Evolutionary conservation across 371 early-diverging fungal species (phyloP), one percentile per base, ranked within the genome.

Genomic region (Zychaea mexicana): DNA sequence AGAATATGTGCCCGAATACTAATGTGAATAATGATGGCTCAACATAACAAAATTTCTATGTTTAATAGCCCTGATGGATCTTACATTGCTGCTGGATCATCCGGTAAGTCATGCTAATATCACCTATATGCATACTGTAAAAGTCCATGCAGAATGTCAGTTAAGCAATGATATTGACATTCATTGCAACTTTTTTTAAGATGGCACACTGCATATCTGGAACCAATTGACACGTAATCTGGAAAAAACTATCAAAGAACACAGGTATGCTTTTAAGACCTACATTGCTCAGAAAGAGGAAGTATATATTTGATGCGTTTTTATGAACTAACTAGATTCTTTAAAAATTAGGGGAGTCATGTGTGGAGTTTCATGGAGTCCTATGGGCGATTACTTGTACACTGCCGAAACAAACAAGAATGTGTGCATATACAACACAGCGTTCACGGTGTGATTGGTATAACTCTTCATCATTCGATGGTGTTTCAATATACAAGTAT

Each of bases 161-260:
- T 26, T 26, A 42, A 12, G 19, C 2, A 24, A 10, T 28, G 39
- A 19, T 22, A 39, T 39, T 31, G n/a, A n/a, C n/a, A n/a, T n/a
- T n/a, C n/a, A n/a, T 59, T 64, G 22, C 53, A n/a, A 52, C 26
- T 22, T 19, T 22, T 36, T 24, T 46, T 28, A 24, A 77, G 93
- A 91, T 76, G 96, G 96, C 1, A 70, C 73, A 27, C 57, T 95
- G 45, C 90, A 84, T 76, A 71, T 93, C 33, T 95, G 96, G 96
- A 88, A 93, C 66, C 65, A 74, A 2, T 72, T 71, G 21, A 79
- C 85, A 17, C 82, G 82, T 19, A 73, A 75, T 53, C 49, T 85
- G 7, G 88, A 85, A 63, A 72, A 62, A 46, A 59, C 74, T 9
- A 42, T 86, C 15, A 71, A 63, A 52, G 89, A 81, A 30, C 89